Evolutionary conservation across 2,329 filamentous ascomycete genomes (phyloP), one percentile per base, ranked within the genome.

Genomic region (Colletotrichum musae): DNA sequence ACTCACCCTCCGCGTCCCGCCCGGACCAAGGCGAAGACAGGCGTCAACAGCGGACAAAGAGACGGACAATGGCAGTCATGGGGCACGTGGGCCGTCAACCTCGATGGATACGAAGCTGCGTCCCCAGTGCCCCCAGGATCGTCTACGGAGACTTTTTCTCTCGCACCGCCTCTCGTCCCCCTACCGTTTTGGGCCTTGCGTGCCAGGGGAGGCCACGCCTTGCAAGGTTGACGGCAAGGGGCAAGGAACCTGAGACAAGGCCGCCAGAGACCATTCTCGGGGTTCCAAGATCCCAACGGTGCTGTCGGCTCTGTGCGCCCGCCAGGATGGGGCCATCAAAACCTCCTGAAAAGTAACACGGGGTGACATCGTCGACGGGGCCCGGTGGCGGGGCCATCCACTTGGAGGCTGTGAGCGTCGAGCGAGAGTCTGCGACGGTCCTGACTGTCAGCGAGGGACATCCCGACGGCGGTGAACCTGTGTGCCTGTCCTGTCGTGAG

Each of bases 211-310:
- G 52, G 43, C 63, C 43, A 70, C 67, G 63, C 67, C 67, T 70
- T 70, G 56, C 67, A 70, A 67, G 63, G 67, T 67, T 21, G 18
- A 24, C 16, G 39, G 67, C 67, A 70, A 70, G 67, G 62, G 67
- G 62, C 62, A 70, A 57, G 57, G 62, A 53, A 70, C 45, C 62
- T 70, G 67, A 70, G 67, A 70, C 67, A 67, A 54, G 41, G 45
- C 62, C 52, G 63, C 62, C 50, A 52, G 64, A 52, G 57, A 70
- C 26, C 13, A 26, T 36, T 60, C 51, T 18, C 43, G 36, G 32
- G 36, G 62, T 57, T 47, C 28, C 21, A 45, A 69, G 48, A 59
- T 56, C 54, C 66, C 52, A 64, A 68, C 52, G 64, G 63, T 47
- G 68, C 26, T 28, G 45, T 58, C 53, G 36, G 58, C 58, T 64